Base-by-base conservation (phyloP, 2,329 filamentous ascomycete species). In the Atkinsonella texensis region DNA sequence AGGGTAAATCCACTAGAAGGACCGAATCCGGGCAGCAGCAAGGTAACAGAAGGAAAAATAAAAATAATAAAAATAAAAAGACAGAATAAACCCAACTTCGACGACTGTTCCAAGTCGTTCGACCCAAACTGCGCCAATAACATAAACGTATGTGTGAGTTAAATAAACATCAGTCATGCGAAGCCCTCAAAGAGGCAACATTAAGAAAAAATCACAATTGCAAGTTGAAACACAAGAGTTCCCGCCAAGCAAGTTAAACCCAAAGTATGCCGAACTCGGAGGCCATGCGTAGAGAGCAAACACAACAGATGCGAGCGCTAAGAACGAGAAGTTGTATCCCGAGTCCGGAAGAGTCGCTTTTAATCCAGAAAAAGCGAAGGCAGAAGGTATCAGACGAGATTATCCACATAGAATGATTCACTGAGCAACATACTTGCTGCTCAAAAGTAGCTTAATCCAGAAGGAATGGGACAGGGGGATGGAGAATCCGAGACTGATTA, bases 11-110 rank as follows among this genome's bases (percentile, higher is more conserved):
- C 61, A 58, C 58, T 55, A 55, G 48, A 58, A 55, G 60, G 53
- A 58, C 60, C 31, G 20, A 58, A 56, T 64, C 63, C 64, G 59
- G 63, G 65, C 64, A 67, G 65, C 64, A 67, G 65, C 65, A 65
- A 63, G 64, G 57, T 54, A 54, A 55, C 48, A 51, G 56, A 49
- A 58, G 52, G 50, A 57, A 45, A 52, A 51, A 55, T 53, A 53
- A 54, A 50, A 50, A 41, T 41, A 32, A 35, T 4, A 43, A 39
- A 4, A 39, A 28, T 1, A 28, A 28, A 8, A 6, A 8, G 28
- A 28, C 4, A 28, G 7, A 28, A 28, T 28, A 18, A 40, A 35
- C 35, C 46, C 49, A 33, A 18, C 39, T 13, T 44, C 38, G 44
- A 50, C 48, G 44, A 40, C 38, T 28, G 33, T 40, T 4, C 43